A percentile compares a stretch with the other conserved stretches of the same genome.
phyloP scores from a whole-genome alignment of 768 basidiomycete species.

The Rhodosporidiobolus odoratus region DNA sequence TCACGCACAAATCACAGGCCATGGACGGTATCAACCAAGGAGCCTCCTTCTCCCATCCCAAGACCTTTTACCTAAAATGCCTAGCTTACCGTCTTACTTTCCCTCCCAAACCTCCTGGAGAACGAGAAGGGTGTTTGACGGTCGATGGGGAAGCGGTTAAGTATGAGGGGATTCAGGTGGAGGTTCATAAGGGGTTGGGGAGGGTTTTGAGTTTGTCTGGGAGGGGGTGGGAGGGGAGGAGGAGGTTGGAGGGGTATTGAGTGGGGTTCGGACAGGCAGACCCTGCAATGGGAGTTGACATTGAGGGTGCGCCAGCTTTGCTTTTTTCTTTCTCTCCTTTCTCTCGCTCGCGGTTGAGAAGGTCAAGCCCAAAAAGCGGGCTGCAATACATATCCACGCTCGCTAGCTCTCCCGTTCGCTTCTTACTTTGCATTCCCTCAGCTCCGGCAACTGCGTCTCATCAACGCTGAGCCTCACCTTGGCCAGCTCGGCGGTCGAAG shows the following conservation, averaged over 20 bases:
- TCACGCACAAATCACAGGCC: conserved; percentile 46
- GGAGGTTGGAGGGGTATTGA: conserved; percentile 5
- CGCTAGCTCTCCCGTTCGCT: too few relatives aligned
- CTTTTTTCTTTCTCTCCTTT: not conserved
- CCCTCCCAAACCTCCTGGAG: conserved; percentile 51
- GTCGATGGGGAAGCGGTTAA: conserved; percentile 76
- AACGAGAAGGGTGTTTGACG: conserved; percentile 63
- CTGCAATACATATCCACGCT: too few relatives aligned
- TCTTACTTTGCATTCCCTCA: too few relatives aligned
- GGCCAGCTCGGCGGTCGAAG: too few relatives aligned
- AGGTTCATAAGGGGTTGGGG: conserved; percentile 53
- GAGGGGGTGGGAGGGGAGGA: conserved; percentile 11
- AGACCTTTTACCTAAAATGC: conserved; percentile 21
- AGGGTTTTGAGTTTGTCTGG: conserved; percentile 20
- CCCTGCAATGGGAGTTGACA: not conserved
- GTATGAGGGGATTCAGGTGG: conserved; percentile 69
- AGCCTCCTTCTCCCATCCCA: conserved; percentile 52
- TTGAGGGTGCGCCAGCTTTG: not conserved
- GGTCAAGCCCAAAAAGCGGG: too few relatives aligned
- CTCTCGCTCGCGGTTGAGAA: not conserved
- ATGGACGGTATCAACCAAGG: conserved; percentile 64
- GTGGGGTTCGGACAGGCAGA: not conserved
- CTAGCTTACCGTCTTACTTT: conserved; percentile 34
- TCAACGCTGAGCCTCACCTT: too few relatives aligned
- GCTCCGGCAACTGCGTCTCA: too few relatives aligned